Evolutionary conservation across 371 early-diverging fungal genomes (phyloP), one percentile per base, ranked within the genome.

Genomic region (Chytridium lagenaria): DNA sequence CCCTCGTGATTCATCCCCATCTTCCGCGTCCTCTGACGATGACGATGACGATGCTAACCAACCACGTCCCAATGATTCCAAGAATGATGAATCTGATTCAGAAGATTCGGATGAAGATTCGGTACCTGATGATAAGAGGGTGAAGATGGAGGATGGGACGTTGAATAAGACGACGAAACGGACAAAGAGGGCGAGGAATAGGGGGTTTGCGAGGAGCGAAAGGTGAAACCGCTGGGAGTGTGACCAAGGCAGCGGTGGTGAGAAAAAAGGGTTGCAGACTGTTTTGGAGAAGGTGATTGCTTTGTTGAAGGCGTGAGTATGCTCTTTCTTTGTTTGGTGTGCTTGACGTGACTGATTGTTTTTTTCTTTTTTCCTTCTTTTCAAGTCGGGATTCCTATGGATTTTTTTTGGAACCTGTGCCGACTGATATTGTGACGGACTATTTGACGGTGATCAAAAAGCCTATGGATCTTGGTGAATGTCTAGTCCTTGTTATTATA

Each of bases 361-460:
- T n/a, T n/a, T n/a, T n/a, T n/a, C n/a, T n/a, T n/a, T n/a, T n/a
- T n/a, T n/a, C n/a, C n/a, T n/a, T n/a, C n/a, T n/a, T n/a, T n/a
- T n/a, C n/a, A n/a, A 76, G 73, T 50, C 77, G 75, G 31, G 89
- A 91, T 77, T 81, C 82, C 0, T 92, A 93, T 78, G 92, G 92
- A 0, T 88, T 93, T 63, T 95, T 95, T 73, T 73, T 91, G 22
- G 88, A 91, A 38, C 94, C 95, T 30, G 95, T 95, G n/a, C 91
- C 94, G 77, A 86, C 89, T 19, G 76, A 73, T 0, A 61, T 89
- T 10, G 93, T 95, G 7, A 85, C 90, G 0, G 94, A 93, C 72
- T 95, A 95, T 78, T 71, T 90, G 28, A 81, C 86, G 2, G 85
- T 94, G 2, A 92, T 78, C 66, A 74, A 59, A 67, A 70, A 73